Evolutionary conservation across 2,329 filamentous ascomycete species (phyloP), one percentile per base, ranked within the genome.

Genomic region (Botrytis tulipae): DNA sequence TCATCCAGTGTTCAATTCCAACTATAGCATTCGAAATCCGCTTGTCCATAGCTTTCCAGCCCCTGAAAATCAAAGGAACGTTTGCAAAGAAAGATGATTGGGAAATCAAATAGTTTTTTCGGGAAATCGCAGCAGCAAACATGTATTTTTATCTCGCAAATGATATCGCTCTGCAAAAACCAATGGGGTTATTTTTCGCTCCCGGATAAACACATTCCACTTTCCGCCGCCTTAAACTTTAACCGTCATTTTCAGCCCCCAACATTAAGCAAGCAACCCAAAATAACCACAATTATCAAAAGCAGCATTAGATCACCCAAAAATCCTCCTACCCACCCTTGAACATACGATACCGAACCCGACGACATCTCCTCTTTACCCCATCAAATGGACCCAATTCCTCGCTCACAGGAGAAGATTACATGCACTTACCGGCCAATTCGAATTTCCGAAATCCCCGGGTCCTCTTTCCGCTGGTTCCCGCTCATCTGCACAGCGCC

Each of bases 281-380:
- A 51, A 22, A 32, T 35, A 68, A 32, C 32, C 65, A 63, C 18
- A 29, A 14, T 12, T 9, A 2, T 22, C 69, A 71, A 71, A 65
- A 71, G 42, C 69, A 71, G 69, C 69, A 71, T 42, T 40, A 48
- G 32, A 65, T 25, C 25, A 25, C 37, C 25, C 67, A 14, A 42
- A 59, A 70, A 70, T 70, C 67, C 67, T 65, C 69, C 69, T 62
- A 62, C 40, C 68, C 57, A 63, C 57, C 69, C 66, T 54, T 68
- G 48, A 57, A 68, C 48, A 57, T 68, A 57, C 48, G 66, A 68
- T 68, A 68, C 66, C 66, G 66, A 68, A 57, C 35, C 66, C 66
- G 66, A 68, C 66, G 66, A 68, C 66, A 68, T 42, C 66, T 68
- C 66, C 25, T 68, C 9, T 68, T 54, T 57, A 37, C 48, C n/a